Conservation (phyloP, 108 stramenopile species). For the Pseudonitzschia multistriata region DNA sequence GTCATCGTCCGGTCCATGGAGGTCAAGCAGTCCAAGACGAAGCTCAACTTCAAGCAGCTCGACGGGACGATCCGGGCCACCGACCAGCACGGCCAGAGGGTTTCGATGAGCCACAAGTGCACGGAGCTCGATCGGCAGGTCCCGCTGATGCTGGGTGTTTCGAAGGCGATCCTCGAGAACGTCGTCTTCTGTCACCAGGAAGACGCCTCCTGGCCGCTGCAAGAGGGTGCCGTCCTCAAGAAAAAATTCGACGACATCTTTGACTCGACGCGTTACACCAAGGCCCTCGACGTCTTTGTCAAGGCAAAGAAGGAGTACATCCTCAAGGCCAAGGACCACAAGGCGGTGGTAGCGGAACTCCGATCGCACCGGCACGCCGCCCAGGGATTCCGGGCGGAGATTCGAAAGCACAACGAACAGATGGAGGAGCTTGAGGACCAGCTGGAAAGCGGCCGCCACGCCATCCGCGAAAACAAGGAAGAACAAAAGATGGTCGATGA, state of each 20-base stretch:
- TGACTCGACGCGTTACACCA: conserved; percentile 84
- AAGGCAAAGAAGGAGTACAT: conserved; percentile 77
- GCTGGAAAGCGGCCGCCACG: conserved; percentile 35
- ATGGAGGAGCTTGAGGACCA: conserved; percentile 74
- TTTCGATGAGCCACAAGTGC: conserved; percentile 85
- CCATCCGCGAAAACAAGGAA: conserved; percentile 40
- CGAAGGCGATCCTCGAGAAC: conserved; percentile 94
- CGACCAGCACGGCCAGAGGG: conserved; percentile 60
- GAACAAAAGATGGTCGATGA: conserved; percentile 40
- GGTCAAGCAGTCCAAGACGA: conserved; percentile 84
- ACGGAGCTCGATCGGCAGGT: conserved; percentile 89
- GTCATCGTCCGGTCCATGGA: conserved; percentile 91
- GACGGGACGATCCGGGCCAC: conserved; percentile 86
- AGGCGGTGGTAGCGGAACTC: conserved; percentile 81
- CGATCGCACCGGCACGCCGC: conserved; percentile 81
- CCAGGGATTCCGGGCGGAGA: conserved; percentile 63
- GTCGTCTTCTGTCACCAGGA: conserved; percentile 88
- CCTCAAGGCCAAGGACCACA: conserved; percentile 70
- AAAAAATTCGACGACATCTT: conserved; percentile 99
- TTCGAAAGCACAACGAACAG: conserved; percentile 55
- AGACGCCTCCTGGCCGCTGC: conserved; percentile 84
- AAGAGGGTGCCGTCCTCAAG: conserved; percentile 96
- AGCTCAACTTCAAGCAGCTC: conserved; percentile 83
- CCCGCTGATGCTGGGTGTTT: conserved; percentile 85
- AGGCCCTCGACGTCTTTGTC: conserved; percentile 94